Evolutionary conservation across 2,329 filamentous ascomycete genomes (phyloP).

Genomic region (Hansfordia pulvinata): DNA sequence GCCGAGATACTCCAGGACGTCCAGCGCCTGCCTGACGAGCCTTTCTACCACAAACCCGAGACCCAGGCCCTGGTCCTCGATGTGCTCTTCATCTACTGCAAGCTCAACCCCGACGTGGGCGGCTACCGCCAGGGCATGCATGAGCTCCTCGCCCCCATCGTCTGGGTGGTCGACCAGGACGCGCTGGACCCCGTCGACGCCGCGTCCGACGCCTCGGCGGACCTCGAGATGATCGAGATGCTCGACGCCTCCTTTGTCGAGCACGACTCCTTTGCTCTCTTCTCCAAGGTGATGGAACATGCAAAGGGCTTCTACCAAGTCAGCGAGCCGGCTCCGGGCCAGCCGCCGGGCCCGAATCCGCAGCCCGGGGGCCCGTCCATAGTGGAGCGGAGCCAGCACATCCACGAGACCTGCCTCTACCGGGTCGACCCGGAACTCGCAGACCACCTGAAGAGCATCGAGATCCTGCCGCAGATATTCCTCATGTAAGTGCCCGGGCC

Average conservation of each 20-base stretch:
- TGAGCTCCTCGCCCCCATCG: constrained; percentile 78
- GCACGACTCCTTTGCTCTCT: constrained; percentile 81
- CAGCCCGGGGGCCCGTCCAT: constrained; percentile 49
- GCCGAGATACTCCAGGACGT: constrained; percentile 92
- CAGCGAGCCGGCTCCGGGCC: constrained; percentile 23
- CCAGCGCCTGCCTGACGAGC: constrained; percentile 80
- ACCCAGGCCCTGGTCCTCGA: constrained; percentile 77
- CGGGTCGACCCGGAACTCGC: constrained; percentile 75
- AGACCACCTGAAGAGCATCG: constrained; percentile 65
- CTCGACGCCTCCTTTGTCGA: constrained; percentile 67
- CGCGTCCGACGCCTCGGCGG: constrained; percentile 20
- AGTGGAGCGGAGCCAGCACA: constrained; percentile 70
- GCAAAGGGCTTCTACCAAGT: constrained; percentile 82
- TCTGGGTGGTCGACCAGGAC: constrained; percentile 75
- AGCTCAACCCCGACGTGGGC: constrained; percentile 72
- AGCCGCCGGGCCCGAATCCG: constrained; percentile 13
- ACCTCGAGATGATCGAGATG: constrained; percentile 46
- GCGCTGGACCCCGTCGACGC: constrained; percentile 42
- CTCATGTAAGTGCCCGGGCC: constrained; percentile 63
- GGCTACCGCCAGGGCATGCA: constrained; percentile 99
- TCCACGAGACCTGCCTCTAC: constrained; percentile 70
- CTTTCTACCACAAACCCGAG: constrained; percentile 69
- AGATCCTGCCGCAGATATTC: constrained; percentile 93
- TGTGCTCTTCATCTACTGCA: constrained; percentile 88
- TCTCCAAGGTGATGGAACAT: constrained; percentile 75